Percentiles rank a stretch among this genome's conserved stretches.
Evolutionary conservation across 179 eudicot species (phyloP).

Genomic region (Camellia oleifera): DNA sequence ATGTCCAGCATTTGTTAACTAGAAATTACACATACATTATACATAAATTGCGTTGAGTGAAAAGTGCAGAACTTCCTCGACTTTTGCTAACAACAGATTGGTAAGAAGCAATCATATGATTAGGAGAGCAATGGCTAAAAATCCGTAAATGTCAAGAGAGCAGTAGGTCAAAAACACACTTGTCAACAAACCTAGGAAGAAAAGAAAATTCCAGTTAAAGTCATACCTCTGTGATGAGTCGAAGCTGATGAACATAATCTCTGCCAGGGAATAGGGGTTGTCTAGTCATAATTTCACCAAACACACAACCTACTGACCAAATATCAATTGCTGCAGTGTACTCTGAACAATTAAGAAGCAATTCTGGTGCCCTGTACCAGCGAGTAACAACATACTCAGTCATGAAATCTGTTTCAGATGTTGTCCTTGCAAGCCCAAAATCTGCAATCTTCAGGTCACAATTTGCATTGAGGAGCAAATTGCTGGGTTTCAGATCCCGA

Average conservation of each 20-base stretch:
- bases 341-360: slow-evolving; percentile 92
- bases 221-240: slow-evolving; percentile 90
- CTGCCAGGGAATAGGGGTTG: slow-evolving; percentile 92
- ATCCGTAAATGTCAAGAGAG: no score
- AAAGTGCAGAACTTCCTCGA: background rate
- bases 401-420: slow-evolving; percentile 98
- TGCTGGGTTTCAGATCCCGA: slow-evolving; percentile 98
- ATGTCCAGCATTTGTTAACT: background rate
- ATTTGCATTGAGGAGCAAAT: slow-evolving; percentile 78
- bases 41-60: background rate
- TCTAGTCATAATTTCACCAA: slow-evolving; percentile 87
- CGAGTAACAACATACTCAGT: slow-evolving; percentile 98
- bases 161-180: background rate
- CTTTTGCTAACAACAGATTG: background rate
- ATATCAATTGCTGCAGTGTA: slow-evolving; percentile 97
- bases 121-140: background rate
- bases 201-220: background rate
- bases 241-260: slow-evolving; percentile 93
- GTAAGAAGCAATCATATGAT: background rate
- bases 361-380: slow-evolving; percentile 95
- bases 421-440: slow-evolving; percentile 95
- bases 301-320: slow-evolving; percentile 98
- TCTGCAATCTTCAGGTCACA: slow-evolving; percentile 97
- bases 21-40: background rate
- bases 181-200: background rate